Conservation (phyloP, 306 rosid species). For the Dicorynia guianensis region DNA sequence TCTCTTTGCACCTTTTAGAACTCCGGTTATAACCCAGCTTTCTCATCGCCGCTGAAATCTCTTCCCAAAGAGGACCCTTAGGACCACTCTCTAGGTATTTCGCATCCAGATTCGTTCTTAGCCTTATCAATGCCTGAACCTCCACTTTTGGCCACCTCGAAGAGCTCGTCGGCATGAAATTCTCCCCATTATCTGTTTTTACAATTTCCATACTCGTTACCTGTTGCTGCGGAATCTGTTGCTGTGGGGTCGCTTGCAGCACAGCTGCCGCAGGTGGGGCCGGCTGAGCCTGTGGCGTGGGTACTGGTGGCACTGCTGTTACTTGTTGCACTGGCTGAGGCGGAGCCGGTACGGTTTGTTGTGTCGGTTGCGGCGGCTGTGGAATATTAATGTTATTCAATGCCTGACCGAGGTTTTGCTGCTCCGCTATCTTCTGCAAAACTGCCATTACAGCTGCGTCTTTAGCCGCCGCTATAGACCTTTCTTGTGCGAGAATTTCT, state of each 20-base stretch:
- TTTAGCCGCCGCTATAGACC: slow-evolving; percentile 72
- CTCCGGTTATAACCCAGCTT: slow-evolving; percentile 73
- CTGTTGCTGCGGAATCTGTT: not conserved
- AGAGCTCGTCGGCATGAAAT: slow-evolving; percentile 37
- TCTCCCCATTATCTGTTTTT: slow-evolving; percentile 49
- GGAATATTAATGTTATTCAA: slow-evolving; percentile 28
- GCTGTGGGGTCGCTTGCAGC: not conserved
- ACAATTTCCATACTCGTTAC: slow-evolving; percentile 41
- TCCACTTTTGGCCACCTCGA: slow-evolving; percentile 96
- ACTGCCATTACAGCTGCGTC: slow-evolving; percentile 81
- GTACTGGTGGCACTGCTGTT: not conserved
- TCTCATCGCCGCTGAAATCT: slow-evolving; percentile 75
- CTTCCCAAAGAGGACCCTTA: slow-evolving; percentile 95
- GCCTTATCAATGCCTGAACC: slow-evolving; percentile 70
- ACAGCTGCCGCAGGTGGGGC: not conserved
- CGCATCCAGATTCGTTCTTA: slow-evolving; percentile 62
- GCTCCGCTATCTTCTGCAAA: slow-evolving; percentile 76
- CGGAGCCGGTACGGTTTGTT: not conserved
- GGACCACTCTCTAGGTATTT: slow-evolving; percentile 87
- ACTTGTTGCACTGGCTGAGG: slow-evolving; percentile 13
- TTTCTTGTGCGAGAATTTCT: slow-evolving; percentile 77
- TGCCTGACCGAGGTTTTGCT: slow-evolving; percentile 46
- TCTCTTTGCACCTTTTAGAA: slow-evolving; percentile 92
- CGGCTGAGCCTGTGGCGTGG: not conserved
- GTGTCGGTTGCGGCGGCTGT: slow-evolving; percentile 12